Percentiles rank a stretch among this genome's conserved stretches.
These are phyloP conservation scores for Boletus patriciae DNA, from an alignment of 768 basidiomycete genomes.

Conservation along the genomic window DNA sequence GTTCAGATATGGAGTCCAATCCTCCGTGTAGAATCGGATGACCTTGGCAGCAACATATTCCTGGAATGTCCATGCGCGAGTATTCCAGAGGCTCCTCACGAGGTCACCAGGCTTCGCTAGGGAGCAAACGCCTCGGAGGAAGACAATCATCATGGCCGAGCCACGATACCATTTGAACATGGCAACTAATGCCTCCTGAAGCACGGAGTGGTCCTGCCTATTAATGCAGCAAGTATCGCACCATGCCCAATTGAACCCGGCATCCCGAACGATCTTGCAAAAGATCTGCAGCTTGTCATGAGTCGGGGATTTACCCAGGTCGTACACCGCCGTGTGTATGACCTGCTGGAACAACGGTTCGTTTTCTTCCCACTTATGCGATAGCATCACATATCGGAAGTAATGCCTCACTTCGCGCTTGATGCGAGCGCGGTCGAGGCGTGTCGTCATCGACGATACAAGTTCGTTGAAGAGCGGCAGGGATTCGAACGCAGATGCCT, in stretches of 20 bases:
- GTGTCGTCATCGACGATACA: no score
- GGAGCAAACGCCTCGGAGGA: background rate
- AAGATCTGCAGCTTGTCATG: background rate
- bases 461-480: no score
- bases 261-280: background rate
- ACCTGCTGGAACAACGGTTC: background rate
- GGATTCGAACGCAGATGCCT: no score
- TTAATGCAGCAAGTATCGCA: background rate
- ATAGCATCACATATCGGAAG: background rate
- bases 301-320: background rate
- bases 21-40: no score
- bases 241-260: background rate
- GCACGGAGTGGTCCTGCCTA: background rate
- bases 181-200: background rate
- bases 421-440: background rate
- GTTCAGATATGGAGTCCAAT: background rate
- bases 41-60: no score
- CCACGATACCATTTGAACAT: no score
- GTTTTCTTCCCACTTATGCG: background rate
- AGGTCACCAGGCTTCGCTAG: background rate
- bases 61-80: no score
- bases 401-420: background rate
- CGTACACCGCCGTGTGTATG: background rate
- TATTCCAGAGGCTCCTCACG: no score
- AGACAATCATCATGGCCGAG: background rate